phyloP scores from a whole-genome alignment of 176 grass and related monocot species.

The Tillandsia leiboldiana region DNA sequence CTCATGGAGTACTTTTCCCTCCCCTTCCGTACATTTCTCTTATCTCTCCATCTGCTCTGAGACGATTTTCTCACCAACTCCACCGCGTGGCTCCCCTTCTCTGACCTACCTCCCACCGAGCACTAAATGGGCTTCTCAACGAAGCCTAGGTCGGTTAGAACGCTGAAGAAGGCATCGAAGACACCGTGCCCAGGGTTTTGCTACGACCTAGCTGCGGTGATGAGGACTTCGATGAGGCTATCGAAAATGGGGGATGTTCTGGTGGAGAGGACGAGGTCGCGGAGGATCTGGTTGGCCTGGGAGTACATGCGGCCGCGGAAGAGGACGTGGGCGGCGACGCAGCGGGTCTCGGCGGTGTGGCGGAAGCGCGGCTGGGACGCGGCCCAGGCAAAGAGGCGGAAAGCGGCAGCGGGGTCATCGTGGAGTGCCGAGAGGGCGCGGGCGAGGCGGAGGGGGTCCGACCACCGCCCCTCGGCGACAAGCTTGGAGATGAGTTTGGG shows the following conservation, averaged over 20 bases:
- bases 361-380: slow-evolving; percentile 17
- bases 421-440: slow-evolving; percentile 17
- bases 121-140: too few relatives aligned
- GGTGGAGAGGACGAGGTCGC: slow-evolving; percentile 23
- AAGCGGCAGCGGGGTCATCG: slow-evolving; percentile 27
- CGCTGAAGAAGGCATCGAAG: slow-evolving; percentile 38
- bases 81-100: too few relatives aligned
- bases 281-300: slow-evolving; percentile 25
- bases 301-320: slow-evolving; percentile 30
- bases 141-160: slow-evolving; percentile 30
- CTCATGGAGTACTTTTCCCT: too few relatives aligned
- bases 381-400: slow-evolving; percentile 26
- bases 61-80: too few relatives aligned
- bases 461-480: slow-evolving; percentile 10
- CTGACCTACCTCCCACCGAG: too few relatives aligned
- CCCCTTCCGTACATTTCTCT: too few relatives aligned
- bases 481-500: slow-evolving; percentile 4
- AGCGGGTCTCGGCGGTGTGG: slow-evolving; percentile 26
- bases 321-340: slow-evolving; percentile 27
- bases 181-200: slow-evolving; percentile 26
- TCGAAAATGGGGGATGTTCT: slow-evolving; percentile 12
- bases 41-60: too few relatives aligned
- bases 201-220: slow-evolving; percentile 13
- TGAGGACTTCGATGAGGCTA: slow-evolving; percentile 24
- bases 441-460: slow-evolving; percentile 13